Percentiles rank a stretch among this genome's conserved stretches.
Evolutionary conservation across 169 alveolate species (phyloP).

Genomic region (Cryptosporidium ubiquitum): DNA sequence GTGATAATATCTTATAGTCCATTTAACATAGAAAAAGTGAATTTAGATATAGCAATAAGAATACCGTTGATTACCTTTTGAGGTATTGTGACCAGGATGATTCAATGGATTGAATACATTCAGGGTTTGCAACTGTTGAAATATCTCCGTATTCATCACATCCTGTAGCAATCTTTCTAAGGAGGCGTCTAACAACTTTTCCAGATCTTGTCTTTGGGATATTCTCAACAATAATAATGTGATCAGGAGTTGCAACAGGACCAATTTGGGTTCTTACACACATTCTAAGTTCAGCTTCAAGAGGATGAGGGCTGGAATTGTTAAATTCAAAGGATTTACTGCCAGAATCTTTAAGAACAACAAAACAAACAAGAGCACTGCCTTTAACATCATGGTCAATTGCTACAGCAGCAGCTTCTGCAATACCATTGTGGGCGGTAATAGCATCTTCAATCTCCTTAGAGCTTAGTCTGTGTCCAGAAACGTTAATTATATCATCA

Average conservation of each 20-base stretch:
- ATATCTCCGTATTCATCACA: conserved; percentile 84
- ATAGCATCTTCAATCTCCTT: conserved; percentile 94
- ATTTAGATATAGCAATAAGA: not conserved
- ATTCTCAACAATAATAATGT: conserved; percentile 83
- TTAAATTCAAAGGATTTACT: not conserved
- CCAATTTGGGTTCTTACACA: conserved; percentile 89
- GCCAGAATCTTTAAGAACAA: conserved; percentile 82
- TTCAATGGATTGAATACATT: conserved; percentile 81
- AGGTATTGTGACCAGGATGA: conserved; percentile 61
- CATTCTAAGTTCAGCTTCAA: conserved; percentile 67
- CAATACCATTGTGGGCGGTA: conserved; percentile 85
- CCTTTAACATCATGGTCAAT: conserved; percentile 94
- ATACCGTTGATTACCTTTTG: not conserved
- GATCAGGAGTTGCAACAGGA: conserved; percentile 93
- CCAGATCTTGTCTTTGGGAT: conserved; percentile 95
- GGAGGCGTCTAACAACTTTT: conserved; percentile 91
- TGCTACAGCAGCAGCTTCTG: conserved; percentile 94
- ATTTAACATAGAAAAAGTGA: not conserved
- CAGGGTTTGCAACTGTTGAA: conserved; percentile 88
- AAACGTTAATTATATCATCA: conserved; percentile 95
- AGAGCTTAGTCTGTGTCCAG: conserved; percentile 93
- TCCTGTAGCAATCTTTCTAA: conserved; percentile 90
- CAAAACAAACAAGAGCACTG: conserved; percentile 90
- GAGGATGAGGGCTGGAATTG: conserved; percentile 25
- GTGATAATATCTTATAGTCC: not conserved